These are phyloP conservation scores for Gossypium stocksii DNA, from an alignment of 345 rosid genomes.

Conservation along the genomic window DNA sequence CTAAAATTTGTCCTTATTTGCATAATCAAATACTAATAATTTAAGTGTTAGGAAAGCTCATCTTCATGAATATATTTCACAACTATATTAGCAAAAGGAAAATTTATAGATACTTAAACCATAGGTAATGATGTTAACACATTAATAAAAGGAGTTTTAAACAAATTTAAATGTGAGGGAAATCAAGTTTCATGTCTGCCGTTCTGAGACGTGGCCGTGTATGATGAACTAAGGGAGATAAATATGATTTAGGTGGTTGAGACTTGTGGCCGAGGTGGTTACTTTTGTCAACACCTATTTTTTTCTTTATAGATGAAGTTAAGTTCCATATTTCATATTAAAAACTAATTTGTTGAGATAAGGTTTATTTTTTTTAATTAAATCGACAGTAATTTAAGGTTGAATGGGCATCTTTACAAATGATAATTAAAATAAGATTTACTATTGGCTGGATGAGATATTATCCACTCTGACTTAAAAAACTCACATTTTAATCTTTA, in stretches of 20 bases:
- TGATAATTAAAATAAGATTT: no score
- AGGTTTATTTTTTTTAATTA: no score
- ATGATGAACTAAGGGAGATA: neutral
- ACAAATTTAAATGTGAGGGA: neutral
- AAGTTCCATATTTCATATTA: no score
- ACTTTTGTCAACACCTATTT: neutral
- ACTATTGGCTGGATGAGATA: no score
- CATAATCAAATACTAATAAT: neutral
- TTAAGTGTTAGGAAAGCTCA: neutral
- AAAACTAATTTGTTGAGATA: no score
- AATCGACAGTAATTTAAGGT: no score
- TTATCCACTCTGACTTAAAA: no score
- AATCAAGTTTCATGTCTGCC: neutral
- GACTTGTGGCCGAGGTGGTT: neutral
- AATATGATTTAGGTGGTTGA: neutral
- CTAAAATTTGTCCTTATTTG: neutral
- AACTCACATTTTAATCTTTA: no score
- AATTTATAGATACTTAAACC: neutral
- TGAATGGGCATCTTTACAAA: no score
- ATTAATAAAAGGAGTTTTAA: neutral
- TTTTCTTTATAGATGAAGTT: neutral
- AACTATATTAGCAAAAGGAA: neutral
- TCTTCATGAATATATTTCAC: neutral
- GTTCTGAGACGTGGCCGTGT: neutral
- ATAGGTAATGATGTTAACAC: neutral